Conservation (phyloP, 768 basidiomycete genomes). For the Boletus eberwhitei region DNA sequence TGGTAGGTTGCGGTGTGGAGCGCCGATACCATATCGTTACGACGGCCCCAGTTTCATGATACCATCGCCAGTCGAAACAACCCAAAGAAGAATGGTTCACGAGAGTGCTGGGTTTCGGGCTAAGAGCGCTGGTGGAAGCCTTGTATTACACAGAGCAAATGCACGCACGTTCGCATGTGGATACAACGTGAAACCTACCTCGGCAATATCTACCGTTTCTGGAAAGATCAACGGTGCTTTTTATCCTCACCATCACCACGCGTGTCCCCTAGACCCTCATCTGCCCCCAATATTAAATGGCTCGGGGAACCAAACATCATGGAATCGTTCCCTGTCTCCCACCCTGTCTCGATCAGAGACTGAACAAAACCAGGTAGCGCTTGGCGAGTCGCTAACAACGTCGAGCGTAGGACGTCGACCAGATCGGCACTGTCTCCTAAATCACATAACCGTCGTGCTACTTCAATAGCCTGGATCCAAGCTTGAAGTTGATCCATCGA, state of each 20-base stretch:
- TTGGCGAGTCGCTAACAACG: constrained; percentile 10
- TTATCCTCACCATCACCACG: constrained; percentile 8
- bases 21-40: too few relatives aligned
- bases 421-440: neutral
- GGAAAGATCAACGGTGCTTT: constrained; percentile 17
- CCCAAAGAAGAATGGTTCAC: neutral
- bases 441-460: constrained; percentile 4
- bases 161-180: neutral
- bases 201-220: neutral
- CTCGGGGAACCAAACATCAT: constrained; percentile 30
- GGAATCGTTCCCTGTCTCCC: constrained; percentile 36
- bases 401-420: constrained; percentile 8
- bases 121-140: too few relatives aligned
- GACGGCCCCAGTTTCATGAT: neutral
- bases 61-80: neutral
- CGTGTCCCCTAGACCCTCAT: neutral
- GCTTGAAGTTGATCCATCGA: constrained; percentile 51
- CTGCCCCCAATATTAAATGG: constrained; percentile 19
- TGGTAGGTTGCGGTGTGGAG: neutral
- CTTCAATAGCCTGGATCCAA: constrained; percentile 40
- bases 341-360: constrained; percentile 29
- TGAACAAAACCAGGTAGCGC: constrained; percentile 18
- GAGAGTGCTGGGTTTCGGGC: neutral
- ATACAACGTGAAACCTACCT: neutral
- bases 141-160: neutral